Conservation (phyloP, 1,139 yeast species). For the Suhomyces guaymorum region DNA sequence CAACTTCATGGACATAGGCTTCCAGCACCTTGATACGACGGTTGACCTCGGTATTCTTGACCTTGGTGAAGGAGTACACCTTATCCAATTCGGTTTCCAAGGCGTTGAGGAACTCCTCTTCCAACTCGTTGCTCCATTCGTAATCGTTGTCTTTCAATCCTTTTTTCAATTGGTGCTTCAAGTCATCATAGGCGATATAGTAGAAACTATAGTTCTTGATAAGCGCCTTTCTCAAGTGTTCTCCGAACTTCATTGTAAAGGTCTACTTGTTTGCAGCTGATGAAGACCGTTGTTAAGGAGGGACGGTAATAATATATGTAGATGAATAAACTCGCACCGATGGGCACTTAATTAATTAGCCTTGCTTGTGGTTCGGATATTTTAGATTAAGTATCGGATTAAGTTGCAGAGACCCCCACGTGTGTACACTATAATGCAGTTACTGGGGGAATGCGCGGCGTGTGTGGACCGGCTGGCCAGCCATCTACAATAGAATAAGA, state of each 20-base stretch:
- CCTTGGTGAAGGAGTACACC: slow-evolving; percentile 85
- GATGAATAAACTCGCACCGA: neutral
- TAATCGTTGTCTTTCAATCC: slow-evolving; percentile 56
- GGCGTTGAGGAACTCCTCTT: slow-evolving; percentile 73
- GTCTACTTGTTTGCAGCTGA: neutral
- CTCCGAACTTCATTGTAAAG: slow-evolving; percentile 67
- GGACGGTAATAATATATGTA: slow-evolving; percentile 6
- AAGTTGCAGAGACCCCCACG: slow-evolving; percentile 11
- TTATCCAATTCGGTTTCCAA: slow-evolving; percentile 85
- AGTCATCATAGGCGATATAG: slow-evolving; percentile 86
- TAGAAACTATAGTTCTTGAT: slow-evolving; percentile 86
- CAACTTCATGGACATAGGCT: slow-evolving; percentile 61
- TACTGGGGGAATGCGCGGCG: slow-evolving; percentile 3
- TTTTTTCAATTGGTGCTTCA: slow-evolving; percentile 75
- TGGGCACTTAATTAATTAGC: slow-evolving; percentile 2
- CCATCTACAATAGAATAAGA: too few species aligned
- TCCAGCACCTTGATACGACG: slow-evolving; percentile 84
- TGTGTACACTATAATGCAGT: slow-evolving; percentile 4
- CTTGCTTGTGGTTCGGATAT: slow-evolving; percentile 1
- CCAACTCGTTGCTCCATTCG: slow-evolving; percentile 73
- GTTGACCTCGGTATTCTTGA: slow-evolving; percentile 79
- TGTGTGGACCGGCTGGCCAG: neutral
- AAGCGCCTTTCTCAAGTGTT: slow-evolving; percentile 68
- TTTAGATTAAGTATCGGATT: too few species aligned
- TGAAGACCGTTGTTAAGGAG: too few species aligned